Percentiles rank a stretch among this genome's conserved stretches.
Evolutionary conservation across 2,329 filamentous ascomycete species (phyloP).

Genomic region (Fusarium devonianum): DNA sequence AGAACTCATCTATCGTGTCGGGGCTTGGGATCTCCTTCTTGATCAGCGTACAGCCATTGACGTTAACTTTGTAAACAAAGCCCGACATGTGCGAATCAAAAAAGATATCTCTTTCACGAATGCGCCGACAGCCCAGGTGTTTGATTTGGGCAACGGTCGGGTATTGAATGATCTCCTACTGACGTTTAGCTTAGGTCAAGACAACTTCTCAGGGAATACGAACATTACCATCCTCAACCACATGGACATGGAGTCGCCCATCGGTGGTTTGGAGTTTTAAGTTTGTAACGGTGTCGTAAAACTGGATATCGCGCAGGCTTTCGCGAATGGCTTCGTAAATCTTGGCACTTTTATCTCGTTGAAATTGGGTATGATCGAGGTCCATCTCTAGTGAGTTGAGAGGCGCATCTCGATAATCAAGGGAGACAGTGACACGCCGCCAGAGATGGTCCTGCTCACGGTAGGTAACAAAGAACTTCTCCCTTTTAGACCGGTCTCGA

Average conservation of each 20-base stretch:
- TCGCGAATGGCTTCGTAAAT: constrained; percentile 96
- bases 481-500: constrained; percentile 86
- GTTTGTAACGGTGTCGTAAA: constrained; percentile 95
- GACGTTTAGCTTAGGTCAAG: constrained; percentile 21
- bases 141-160: constrained; percentile 76
- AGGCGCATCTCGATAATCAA: constrained; percentile 86
- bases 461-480: constrained; percentile 98
- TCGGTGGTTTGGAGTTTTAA: constrained; percentile 90
- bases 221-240: constrained; percentile 92
- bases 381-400: constrained; percentile 86
- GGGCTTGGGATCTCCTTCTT: constrained; percentile 98
- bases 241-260: constrained; percentile 90
- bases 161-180: constrained; percentile 86
- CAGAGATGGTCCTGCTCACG: constrained; percentile 80
- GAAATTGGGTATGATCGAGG: constrained; percentile 77
- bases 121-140: constrained; percentile 71
- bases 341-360: constrained; percentile 89
- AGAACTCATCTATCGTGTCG: constrained; percentile 93
- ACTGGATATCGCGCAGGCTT: constrained; percentile 90
- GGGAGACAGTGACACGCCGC: constrained; percentile 89
- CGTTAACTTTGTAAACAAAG: constrained; percentile 92
- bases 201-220: constrained; percentile 41
- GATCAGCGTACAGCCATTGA: constrained; percentile 75
- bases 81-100: constrained; percentile 96
- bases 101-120: constrained; percentile 75